Evolutionary conservation across 140 eudicot species (phyloP).

Genomic region (Stevia rebaudiana): DNA sequence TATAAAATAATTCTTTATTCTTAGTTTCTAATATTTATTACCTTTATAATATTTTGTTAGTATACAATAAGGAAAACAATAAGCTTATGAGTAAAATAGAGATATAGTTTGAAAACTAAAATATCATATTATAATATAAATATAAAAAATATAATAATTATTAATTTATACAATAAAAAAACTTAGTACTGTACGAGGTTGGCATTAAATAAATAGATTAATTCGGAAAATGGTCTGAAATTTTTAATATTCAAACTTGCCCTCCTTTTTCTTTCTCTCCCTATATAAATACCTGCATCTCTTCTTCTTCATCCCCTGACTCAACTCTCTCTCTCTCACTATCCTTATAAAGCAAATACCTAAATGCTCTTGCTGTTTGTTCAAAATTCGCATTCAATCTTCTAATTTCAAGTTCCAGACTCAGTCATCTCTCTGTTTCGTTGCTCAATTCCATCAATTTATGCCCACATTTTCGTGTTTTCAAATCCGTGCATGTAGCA

Average conservation of each 20-base stretch:
- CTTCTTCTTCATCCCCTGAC: constrained; percentile 14
- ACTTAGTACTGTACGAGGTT: too few relatives aligned
- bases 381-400: neutral
- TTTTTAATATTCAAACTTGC: constrained; percentile 15
- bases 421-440: neutral
- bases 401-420: neutral
- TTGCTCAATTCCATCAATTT: neutral
- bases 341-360: constrained; percentile 11
- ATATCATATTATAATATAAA: too few relatives aligned
- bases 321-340: neutral
- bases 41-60: too few relatives aligned
- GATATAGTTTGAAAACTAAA: too few relatives aligned
- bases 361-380: neutral
- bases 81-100: too few relatives aligned
- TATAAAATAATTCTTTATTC: too few relatives aligned
- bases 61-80: too few relatives aligned
- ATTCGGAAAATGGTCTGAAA: constrained; percentile 12
- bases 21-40: too few relatives aligned
- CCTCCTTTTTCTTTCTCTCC: constrained; percentile 21
- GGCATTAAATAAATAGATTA: too few relatives aligned
- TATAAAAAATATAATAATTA: too few relatives aligned
- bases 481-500: neutral
- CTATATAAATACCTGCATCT: constrained; percentile 18
- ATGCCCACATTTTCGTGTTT: neutral
- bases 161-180: too few relatives aligned